These are phyloP conservation scores for Suillus americanus DNA, from an alignment of 768 basidiomycete species.

Conservation along the genomic window DNA sequence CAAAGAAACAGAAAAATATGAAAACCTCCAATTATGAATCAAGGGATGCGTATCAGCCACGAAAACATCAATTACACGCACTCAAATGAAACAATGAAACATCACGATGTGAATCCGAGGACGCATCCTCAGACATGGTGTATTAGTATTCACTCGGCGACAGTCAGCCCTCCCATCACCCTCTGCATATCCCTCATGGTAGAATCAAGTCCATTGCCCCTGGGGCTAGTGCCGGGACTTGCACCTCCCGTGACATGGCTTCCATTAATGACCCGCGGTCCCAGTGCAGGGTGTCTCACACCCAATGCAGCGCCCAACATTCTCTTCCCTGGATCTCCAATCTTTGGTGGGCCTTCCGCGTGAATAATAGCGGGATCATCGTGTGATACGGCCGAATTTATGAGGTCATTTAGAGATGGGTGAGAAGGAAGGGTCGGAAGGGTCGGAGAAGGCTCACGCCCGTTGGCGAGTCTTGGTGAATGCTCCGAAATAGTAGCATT, in stretches of 20 bases:
- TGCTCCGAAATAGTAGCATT: slow-evolving; percentile 52
- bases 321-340: slow-evolving; percentile 86
- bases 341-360: slow-evolving; percentile 61
- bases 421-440: slow-evolving; percentile 79
- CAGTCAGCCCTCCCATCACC: slow-evolving; percentile 72
- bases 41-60: slow-evolving; percentile 21
- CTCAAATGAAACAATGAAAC: slow-evolving; percentile 4
- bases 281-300: slow-evolving; percentile 74
- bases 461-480: slow-evolving; percentile 34
- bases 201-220: slow-evolving; percentile 46
- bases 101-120: neutral
- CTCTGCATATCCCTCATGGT: slow-evolving; percentile 69
- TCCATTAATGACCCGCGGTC: slow-evolving; percentile 53
- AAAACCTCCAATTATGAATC: slow-evolving; percentile 18
- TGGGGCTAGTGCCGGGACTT: slow-evolving; percentile 20
- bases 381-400: slow-evolving; percentile 62
- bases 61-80: slow-evolving; percentile 21
- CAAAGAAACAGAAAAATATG: slow-evolving; percentile 18
- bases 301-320: slow-evolving; percentile 88
- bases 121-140: slow-evolving; percentile 2
- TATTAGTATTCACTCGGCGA: slow-evolving; percentile 57
- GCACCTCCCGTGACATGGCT: slow-evolving; percentile 35
- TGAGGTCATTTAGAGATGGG: slow-evolving; percentile 82
- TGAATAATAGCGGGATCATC: slow-evolving; percentile 69
- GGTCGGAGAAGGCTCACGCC: slow-evolving; percentile 79